Evolutionary conservation across 148 eudicot genomes (phyloP).

Genomic region (Suaeda aralocaspica): DNA sequence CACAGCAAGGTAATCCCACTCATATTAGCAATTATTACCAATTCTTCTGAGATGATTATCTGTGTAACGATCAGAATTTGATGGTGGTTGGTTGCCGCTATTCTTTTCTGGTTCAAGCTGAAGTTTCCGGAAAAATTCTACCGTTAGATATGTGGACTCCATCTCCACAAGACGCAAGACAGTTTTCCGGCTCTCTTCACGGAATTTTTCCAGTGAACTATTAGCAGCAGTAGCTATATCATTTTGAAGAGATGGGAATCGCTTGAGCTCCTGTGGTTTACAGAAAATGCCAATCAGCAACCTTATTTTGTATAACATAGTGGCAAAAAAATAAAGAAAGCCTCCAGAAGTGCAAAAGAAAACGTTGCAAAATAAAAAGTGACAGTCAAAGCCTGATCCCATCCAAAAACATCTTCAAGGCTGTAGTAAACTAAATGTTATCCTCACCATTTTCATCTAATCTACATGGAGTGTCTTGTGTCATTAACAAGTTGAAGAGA

Average conservation of each 20-base stretch:
- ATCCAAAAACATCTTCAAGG: too few relatives aligned
- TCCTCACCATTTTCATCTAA: too few relatives aligned
- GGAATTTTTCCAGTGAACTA: slow-evolving; percentile 79
- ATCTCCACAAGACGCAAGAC: slow-evolving; percentile 87
- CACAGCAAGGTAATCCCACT: neutral
- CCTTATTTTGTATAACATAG: too few relatives aligned
- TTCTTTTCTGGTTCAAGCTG: slow-evolving; percentile 76
- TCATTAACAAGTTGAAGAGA: too few relatives aligned
- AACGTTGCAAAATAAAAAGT: too few relatives aligned
- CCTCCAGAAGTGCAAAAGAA: too few relatives aligned
- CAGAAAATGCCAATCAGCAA: slow-evolving; percentile 6
- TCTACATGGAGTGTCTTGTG: too few relatives aligned
- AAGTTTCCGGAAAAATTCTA: slow-evolving; percentile 89
- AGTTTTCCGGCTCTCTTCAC: slow-evolving; percentile 90
- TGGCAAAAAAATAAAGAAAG: too few relatives aligned
- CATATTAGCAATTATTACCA: slow-evolving; percentile 36
- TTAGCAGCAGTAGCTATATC: slow-evolving; percentile 91
- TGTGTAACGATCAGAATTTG: slow-evolving; percentile 69
- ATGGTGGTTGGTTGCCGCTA: slow-evolving; percentile 28
- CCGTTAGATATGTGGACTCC: slow-evolving; percentile 95
- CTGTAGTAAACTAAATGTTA: too few relatives aligned
- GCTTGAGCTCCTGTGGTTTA: slow-evolving; percentile 68
- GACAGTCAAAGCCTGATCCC: too few relatives aligned
- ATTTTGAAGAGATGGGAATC: slow-evolving; percentile 90
- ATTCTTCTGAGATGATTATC: slow-evolving; percentile 84